These are phyloP conservation scores for Colletotrichum acutatum DNA, from an alignment of 2,329 filamentous ascomycete species.

Conservation along the genomic window DNA sequence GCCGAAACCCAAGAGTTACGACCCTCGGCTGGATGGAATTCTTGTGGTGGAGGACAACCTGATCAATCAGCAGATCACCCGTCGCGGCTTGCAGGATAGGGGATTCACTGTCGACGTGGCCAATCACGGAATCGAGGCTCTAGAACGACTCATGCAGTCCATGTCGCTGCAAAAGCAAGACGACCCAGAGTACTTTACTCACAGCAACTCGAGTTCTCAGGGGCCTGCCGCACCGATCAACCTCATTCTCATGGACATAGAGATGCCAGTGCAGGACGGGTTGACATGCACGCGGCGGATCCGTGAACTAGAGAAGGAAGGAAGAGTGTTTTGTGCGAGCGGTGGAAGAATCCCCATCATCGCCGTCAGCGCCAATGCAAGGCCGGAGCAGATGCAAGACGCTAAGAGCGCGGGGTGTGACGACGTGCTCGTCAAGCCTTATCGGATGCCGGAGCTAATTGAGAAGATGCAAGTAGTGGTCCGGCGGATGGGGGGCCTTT, in stretches of 20 bases:
- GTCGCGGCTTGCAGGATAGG: constrained; percentile 60
- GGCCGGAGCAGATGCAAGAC: constrained; percentile 68
- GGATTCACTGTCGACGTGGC: constrained; percentile 64
- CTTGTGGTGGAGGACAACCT: constrained; percentile 71
- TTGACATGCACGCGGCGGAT: constrained; percentile 74
- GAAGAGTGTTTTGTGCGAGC: constrained; percentile 56
- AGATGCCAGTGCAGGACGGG: constrained; percentile 81
- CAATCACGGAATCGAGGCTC: constrained; percentile 66
- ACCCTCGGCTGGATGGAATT: constrained; percentile 52
- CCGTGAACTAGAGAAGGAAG: constrained; percentile 67
- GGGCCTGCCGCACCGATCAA: constrained; percentile 55
- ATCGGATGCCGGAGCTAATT: constrained; percentile 70
- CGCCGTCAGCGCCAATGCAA: constrained; percentile 75
- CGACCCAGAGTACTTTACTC: constrained; percentile 21
- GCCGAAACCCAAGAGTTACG: constrained; percentile 6
- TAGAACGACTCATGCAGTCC: constrained; percentile 56
- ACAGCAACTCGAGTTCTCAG: background rate
- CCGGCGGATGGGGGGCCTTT: constrained; percentile 40
- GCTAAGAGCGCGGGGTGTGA: constrained; percentile 66
- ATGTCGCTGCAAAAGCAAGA: constrained; percentile 36
- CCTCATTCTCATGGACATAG: constrained; percentile 79
- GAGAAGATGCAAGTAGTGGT: constrained; percentile 68
- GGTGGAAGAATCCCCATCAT: constrained; percentile 70
- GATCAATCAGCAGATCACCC: constrained; percentile 68
- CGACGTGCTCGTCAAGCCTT: constrained; percentile 79